These are phyloP conservation scores for Malus sieversii DNA, from an alignment of 306 rosid genomes.

Conservation along the genomic window DNA sequence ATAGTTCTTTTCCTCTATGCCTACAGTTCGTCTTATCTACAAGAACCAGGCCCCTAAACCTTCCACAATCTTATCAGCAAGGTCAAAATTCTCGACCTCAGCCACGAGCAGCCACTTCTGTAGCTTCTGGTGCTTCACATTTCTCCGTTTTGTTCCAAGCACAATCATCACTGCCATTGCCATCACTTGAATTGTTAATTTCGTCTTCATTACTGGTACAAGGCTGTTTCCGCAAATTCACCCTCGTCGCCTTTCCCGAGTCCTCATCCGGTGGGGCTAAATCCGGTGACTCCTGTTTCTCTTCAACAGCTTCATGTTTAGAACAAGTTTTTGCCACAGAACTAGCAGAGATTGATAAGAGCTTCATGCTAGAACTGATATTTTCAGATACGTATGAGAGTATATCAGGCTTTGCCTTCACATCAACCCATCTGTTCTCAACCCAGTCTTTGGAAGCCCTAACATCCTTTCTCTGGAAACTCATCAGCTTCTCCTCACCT, in stretches of 20 bases:
- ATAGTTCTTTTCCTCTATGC: neutral
- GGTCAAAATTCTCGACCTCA: slow-evolving; percentile 11
- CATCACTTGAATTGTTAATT: slow-evolving; percentile 13
- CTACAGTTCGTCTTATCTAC: slow-evolving; percentile 39
- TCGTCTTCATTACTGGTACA: slow-evolving; percentile 28
- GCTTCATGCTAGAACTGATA: slow-evolving; percentile 17
- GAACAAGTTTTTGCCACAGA: slow-evolving; percentile 18
- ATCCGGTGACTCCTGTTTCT: slow-evolving; percentile 24
- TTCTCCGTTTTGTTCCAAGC: slow-evolving; percentile 25
- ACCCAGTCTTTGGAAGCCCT: slow-evolving; percentile 66
- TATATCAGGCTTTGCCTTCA: slow-evolving; percentile 42
- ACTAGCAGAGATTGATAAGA: slow-evolving; percentile 15
- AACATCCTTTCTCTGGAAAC: slow-evolving; percentile 32
- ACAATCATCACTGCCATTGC: slow-evolving; percentile 3
- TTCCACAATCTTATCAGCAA: slow-evolving; percentile 23
- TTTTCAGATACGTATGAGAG: slow-evolving; percentile 33
- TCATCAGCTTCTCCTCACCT: slow-evolving; percentile 58
- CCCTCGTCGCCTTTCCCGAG: slow-evolving; percentile 18
- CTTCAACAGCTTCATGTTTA: slow-evolving; percentile 27
- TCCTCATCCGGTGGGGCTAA: slow-evolving; percentile 17
- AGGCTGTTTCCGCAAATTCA: slow-evolving; percentile 24
- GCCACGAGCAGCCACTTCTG: slow-evolving; percentile 13
- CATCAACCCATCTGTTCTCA: slow-evolving; percentile 53
- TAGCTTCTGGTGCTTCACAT: slow-evolving; percentile 30
- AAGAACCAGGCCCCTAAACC: slow-evolving; percentile 26